phyloP scores from a whole-genome alignment of 805 yeast species.

The Nakazawaea peltata region DNA sequence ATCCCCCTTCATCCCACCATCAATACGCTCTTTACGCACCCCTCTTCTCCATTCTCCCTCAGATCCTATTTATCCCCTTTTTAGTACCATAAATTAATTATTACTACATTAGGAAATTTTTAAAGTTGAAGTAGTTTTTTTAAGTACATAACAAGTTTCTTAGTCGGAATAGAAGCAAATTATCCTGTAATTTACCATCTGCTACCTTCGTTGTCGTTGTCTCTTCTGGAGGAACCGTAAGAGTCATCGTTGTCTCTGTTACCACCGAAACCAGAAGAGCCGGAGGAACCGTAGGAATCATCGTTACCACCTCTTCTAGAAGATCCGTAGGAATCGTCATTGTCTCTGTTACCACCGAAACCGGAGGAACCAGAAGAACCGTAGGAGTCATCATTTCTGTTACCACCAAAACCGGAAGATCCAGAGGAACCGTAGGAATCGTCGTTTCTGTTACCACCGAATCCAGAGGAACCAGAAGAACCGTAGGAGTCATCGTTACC shows the following conservation, averaged over 20 bases:
- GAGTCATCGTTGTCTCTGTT: conserved; percentile 18
- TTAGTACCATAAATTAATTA: too few species aligned
- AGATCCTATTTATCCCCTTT: too few species aligned
- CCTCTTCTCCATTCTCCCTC: too few species aligned
- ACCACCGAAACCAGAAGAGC: conserved; percentile 13
- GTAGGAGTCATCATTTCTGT: conserved; percentile 10
- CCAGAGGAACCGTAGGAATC: conserved; percentile 14
- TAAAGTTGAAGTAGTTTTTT: too few species aligned
- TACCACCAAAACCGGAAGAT: neutral
- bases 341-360: conserved; percentile 17
- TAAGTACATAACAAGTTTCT: too few species aligned
- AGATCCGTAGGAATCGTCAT: conserved; percentile 21
- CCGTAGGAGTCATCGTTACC: conserved; percentile 17
- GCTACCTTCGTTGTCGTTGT: conserved; percentile 16
- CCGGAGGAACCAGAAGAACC: conserved; percentile 17
- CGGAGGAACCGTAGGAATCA: conserved; percentile 19
- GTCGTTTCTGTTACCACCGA: conserved; percentile 6
- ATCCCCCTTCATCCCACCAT: too few species aligned
- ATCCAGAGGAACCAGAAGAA: conserved; percentile 14
- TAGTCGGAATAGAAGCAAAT: too few species aligned
- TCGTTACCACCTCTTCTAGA: conserved; percentile 10
- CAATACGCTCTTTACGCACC: too few species aligned
- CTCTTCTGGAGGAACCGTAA: conserved; percentile 16
- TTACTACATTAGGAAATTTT: too few species aligned
- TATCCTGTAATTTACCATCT: neutral